A percentile compares a stretch with the other conserved stretches of the same genome.
These are phyloP conservation scores for Tolypocladium inflatum DNA, from an alignment of 2,329 filamentous ascomycete genomes.

Conservation along the genomic window DNA sequence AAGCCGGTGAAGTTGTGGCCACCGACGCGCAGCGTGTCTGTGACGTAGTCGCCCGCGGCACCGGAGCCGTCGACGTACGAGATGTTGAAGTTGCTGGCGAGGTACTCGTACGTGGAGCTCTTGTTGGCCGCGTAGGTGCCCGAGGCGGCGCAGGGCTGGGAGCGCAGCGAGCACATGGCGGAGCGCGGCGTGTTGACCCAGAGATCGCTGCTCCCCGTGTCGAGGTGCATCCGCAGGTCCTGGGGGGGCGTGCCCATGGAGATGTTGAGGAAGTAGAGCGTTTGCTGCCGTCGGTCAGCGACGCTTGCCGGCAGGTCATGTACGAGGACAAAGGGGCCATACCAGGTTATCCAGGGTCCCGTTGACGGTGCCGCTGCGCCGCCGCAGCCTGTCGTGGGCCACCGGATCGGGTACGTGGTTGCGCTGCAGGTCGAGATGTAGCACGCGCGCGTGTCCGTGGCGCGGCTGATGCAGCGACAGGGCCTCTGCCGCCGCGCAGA, in stretches of 20 bases:
- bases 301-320: neutral
- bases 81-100: conserved; percentile 76
- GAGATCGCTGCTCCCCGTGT: conserved; percentile 61
- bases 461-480: conserved; percentile 17
- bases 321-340: neutral
- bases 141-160: conserved; percentile 44
- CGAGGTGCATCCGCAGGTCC: conserved; percentile 47
- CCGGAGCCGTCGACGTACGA: conserved; percentile 76
- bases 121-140: conserved; percentile 61
- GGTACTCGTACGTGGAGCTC: conserved; percentile 67
- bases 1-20: conserved; percentile 41
- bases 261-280: conserved; percentile 55
- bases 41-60: conserved; percentile 70
- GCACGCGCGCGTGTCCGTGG: conserved; percentile 29
- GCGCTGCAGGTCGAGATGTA: conserved; percentile 34
- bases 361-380: conserved; percentile 30
- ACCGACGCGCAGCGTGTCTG: conserved; percentile 59
- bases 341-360: conserved; percentile 49
- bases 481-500: conserved; percentile 6
- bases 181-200: conserved; percentile 62
- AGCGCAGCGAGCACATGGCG: conserved; percentile 40
- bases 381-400: conserved; percentile 31
- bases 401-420: conserved; percentile 28
- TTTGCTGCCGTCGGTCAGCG: conserved; percentile 30
- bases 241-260: conserved; percentile 54